A percentile compares a stretch with the other conserved stretches of the same genome.
Evolutionary conservation across 345 rosid genomes (phyloP).

Genomic region (Excoecaria cochinchinensis): DNA sequence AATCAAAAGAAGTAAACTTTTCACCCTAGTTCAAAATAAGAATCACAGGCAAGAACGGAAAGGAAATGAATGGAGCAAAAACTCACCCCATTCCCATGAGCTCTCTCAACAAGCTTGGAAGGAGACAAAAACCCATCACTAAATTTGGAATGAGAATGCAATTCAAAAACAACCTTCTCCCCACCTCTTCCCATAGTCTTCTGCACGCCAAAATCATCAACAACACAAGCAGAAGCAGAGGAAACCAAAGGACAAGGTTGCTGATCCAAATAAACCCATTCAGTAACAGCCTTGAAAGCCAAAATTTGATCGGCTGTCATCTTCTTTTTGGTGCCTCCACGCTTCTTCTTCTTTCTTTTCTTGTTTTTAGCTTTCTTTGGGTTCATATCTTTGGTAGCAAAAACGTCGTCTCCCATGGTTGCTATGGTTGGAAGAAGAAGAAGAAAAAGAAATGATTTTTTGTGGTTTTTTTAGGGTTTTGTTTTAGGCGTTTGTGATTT

Average conservation of each 20-base stretch:
- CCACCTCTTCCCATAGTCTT: slow-evolving; percentile 30
- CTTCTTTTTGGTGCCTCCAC: slow-evolving; percentile 69
- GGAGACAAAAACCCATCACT: slow-evolving; percentile 96
- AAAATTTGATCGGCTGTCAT: slow-evolving; percentile 63
- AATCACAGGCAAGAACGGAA: not conserved
- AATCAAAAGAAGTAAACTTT: slow-evolving; percentile 1
- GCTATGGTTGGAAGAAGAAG: not conserved
- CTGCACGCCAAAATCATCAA: slow-evolving; percentile 62
- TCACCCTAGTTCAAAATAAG: not conserved
- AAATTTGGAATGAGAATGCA: slow-evolving; percentile 85
- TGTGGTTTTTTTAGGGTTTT: no score
- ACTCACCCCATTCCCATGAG: slow-evolving; percentile 82
- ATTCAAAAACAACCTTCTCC: slow-evolving; percentile 67
- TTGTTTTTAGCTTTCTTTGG: slow-evolving; percentile 31
- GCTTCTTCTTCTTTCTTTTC: slow-evolving; percentile 60
- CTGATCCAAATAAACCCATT: slow-evolving; percentile 65
- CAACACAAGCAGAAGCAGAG: slow-evolving; percentile 28
- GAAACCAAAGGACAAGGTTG: slow-evolving; percentile 17
- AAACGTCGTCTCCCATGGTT: slow-evolving; percentile 1
- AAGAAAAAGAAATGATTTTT: not conserved
- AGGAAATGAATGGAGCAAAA: not conserved
- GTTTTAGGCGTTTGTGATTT: not conserved
- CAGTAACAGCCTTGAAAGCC: slow-evolving; percentile 62
- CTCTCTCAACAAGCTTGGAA: slow-evolving; percentile 84
- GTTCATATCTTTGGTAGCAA: not conserved